phyloP scores from a whole-genome alignment of 2,329 filamentous ascomycete genomes.

The Arthrocladium fulminans region DNA sequence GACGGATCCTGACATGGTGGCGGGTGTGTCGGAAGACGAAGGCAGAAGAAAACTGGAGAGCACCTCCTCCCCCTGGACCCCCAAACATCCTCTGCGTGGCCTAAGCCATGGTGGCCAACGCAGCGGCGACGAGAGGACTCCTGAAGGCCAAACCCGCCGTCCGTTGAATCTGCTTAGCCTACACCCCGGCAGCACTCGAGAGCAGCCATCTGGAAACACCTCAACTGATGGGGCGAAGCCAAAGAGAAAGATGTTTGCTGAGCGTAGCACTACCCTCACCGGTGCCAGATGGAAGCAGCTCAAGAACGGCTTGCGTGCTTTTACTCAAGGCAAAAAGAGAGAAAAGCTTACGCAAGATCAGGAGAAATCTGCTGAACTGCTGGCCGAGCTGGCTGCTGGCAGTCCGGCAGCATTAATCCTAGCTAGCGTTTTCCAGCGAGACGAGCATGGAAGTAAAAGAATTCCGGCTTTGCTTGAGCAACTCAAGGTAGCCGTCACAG shows the following conservation, averaged over 20 bases:
- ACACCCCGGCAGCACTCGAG: slow-evolving; percentile 51
- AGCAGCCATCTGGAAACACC: slow-evolving; percentile 11
- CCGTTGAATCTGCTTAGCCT: slow-evolving; percentile 51
- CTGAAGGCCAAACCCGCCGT: slow-evolving; percentile 52
- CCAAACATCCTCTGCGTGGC: slow-evolving; percentile 51
- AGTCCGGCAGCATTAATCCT: slow-evolving; percentile 89
- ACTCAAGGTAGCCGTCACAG: slow-evolving; percentile 75
- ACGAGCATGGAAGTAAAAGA: slow-evolving; percentile 89
- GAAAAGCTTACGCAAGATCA: slow-evolving; percentile 73
- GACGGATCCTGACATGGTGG: slow-evolving; percentile 52
- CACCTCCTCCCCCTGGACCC: slow-evolving; percentile 46
- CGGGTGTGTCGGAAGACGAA: slow-evolving; percentile 65
- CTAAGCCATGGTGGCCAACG: slow-evolving; percentile 44
- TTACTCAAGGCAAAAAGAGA: slow-evolving; percentile 68
- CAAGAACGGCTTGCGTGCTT: slow-evolving; percentile 76
- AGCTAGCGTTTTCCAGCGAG: slow-evolving; percentile 94
- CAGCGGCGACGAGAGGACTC: slow-evolving; percentile 44
- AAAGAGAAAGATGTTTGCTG: slow-evolving; percentile 38
- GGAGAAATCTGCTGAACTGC: slow-evolving; percentile 88
- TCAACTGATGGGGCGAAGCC: slow-evolving; percentile 11
- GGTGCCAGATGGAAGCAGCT: slow-evolving; percentile 87
- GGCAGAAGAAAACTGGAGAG: slow-evolving; percentile 54
- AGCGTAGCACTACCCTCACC: slow-evolving; percentile 60
- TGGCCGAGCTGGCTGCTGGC: slow-evolving; percentile 87
- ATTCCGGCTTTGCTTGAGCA: slow-evolving; percentile 94